phyloP scores from a whole-genome alignment of 2,329 filamentous ascomycete species.

The Clarireedia sp. region DNA sequence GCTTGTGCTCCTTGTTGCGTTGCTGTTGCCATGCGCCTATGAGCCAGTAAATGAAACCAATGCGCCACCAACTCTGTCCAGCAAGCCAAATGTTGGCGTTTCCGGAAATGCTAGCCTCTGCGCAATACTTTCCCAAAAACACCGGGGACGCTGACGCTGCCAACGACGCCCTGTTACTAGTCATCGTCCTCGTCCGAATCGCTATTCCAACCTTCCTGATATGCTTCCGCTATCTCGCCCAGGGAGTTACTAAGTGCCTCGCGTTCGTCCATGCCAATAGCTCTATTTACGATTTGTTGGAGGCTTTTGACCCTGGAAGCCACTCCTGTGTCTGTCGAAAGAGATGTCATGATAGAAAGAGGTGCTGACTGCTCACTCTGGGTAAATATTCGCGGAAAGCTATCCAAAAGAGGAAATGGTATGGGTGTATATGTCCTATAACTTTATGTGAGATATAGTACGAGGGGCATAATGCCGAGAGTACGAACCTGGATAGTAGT shows the following conservation, averaged over 20 bases:
- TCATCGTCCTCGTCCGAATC: slow-evolving; percentile 63
- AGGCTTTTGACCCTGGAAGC: slow-evolving; percentile 59
- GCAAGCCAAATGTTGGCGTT: too few relatives aligned
- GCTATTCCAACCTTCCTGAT: slow-evolving; percentile 80
- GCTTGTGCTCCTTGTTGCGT: not conserved
- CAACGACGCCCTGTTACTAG: slow-evolving; percentile 9
- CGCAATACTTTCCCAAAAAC: not conserved
- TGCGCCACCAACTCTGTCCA: too few relatives aligned
- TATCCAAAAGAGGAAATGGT: slow-evolving; percentile 71
- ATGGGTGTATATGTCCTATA: slow-evolving; percentile 39
- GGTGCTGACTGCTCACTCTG: slow-evolving; percentile 31
- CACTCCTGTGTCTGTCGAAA: slow-evolving; percentile 72
- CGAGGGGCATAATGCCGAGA: slow-evolving; percentile 3
- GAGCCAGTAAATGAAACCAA: too few relatives aligned
- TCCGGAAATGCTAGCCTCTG: too few relatives aligned
- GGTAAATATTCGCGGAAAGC: slow-evolving; percentile 70
- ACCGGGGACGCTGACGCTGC: not conserved
- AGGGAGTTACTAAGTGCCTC: slow-evolving; percentile 77
- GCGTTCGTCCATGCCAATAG: slow-evolving; percentile 67
- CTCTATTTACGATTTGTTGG: slow-evolving; percentile 54
- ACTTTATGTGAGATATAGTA: not conserved
- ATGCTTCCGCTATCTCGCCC: slow-evolving; percentile 76
- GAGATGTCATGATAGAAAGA: slow-evolving; percentile 46
- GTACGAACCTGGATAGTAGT: slow-evolving; percentile 27
- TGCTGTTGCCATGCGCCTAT: too few relatives aligned